Percentiles rank a stretch among this genome's conserved stretches.
Evolutionary conservation across 441 rosid genomes (phyloP).

Genomic region (Erodium texanum): DNA sequence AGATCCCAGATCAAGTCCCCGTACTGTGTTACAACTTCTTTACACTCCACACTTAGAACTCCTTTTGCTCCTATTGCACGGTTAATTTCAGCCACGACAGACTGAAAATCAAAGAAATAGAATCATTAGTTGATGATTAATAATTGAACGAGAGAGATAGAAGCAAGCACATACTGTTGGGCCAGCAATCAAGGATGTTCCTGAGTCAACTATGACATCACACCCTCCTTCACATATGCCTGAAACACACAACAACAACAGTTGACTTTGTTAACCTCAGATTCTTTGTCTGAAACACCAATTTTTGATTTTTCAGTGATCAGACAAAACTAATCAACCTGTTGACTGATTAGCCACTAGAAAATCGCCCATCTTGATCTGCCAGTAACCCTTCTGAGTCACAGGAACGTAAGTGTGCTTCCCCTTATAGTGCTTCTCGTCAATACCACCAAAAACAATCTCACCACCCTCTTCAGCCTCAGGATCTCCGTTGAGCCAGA

Average conservation of each 20-base stretch:
- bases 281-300: no score
- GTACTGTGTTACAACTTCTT: slow-evolving; percentile 54
- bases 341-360: slow-evolving; percentile 44
- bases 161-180: slow-evolving; percentile 42
- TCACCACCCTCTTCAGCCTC: slow-evolving; percentile 51
- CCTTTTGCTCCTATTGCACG: slow-evolving; percentile 78
- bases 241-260: slow-evolving; percentile 14
- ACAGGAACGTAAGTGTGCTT: slow-evolving; percentile 64
- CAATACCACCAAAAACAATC: slow-evolving; percentile 79
- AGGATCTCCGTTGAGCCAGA: slow-evolving; percentile 64
- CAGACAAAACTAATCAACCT: slow-evolving; percentile 24
- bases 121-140: background rate
- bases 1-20: slow-evolving; percentile 73
- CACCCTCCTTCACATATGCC: slow-evolving; percentile 59
- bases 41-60: slow-evolving; percentile 51
- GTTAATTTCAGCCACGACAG: slow-evolving; percentile 63
- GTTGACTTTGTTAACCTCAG: no score
- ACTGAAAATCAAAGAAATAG: slow-evolving; percentile 21
- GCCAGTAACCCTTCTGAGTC: slow-evolving; percentile 71
- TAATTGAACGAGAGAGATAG: background rate
- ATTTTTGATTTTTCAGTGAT: background rate
- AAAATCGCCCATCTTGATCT: slow-evolving; percentile 69
- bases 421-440: slow-evolving; percentile 48
- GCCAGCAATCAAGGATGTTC: slow-evolving; percentile 71
- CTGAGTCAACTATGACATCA: slow-evolving; percentile 72